Conservation (phyloP, 257 asterid species). For the Solanum rostratum region DNA sequence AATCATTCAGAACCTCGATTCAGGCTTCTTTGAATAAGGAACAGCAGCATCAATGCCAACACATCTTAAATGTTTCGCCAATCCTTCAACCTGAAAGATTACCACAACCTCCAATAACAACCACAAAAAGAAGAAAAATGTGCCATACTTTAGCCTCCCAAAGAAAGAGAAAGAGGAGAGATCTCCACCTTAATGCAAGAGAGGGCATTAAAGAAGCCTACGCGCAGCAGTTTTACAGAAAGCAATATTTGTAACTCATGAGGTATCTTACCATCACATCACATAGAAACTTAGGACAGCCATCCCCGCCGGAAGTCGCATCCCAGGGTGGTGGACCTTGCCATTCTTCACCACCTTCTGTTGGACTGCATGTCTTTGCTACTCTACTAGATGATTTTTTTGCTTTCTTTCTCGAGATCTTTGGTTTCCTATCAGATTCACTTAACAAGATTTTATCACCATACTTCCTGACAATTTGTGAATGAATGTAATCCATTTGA, state of each 20-base stretch:
- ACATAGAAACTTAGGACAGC: conserved; percentile 81
- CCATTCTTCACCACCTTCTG: conserved; percentile 45
- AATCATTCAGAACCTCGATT: conserved; percentile 44
- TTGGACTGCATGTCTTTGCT: conserved; percentile 20
- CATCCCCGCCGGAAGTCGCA: conserved; percentile 65
- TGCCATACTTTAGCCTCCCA: neutral
- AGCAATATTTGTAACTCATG: neutral
- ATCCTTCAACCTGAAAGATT: conserved; percentile 67
- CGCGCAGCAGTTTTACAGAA: neutral
- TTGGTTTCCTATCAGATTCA: conserved; percentile 71
- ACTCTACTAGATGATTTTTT: conserved; percentile 34
- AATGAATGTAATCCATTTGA: conserved; percentile 28
- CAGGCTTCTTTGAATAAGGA: conserved; percentile 72
- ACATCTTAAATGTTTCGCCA: conserved; percentile 90
- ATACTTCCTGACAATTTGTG: conserved; percentile 40
- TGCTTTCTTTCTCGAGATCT: conserved; percentile 43
- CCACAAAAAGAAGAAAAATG: neutral
- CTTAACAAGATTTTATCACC: conserved; percentile 62
- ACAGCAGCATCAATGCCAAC: conserved; percentile 94
- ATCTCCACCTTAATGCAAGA: neutral
- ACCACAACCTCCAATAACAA: neutral
- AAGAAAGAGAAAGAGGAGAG: neutral
- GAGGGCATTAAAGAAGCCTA: neutral
- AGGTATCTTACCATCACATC: conserved; percentile 68
- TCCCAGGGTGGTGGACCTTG: conserved; percentile 92